Evolutionary conservation across 1,284 basidiomycete genomes (phyloP), one percentile per base, ranked within the genome.

Genomic region (Taiwanofungus camphoratus): DNA sequence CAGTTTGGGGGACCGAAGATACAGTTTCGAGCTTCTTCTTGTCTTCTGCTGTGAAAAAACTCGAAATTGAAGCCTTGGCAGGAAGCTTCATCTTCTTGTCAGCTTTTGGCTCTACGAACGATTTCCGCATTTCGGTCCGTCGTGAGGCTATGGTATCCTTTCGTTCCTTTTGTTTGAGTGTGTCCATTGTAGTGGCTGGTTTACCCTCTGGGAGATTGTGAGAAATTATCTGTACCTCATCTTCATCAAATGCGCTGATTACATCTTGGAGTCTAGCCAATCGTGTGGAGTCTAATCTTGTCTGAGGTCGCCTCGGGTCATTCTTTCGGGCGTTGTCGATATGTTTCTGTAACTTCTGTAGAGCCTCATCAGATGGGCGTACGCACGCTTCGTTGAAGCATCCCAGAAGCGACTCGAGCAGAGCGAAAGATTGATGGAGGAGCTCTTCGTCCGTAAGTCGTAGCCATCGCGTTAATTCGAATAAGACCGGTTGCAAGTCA

Each of bases 381-480:
- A 78, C 66, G 11, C 69, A 63, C 3, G 73, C 73, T 36, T 76
- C 72, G 36, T 70, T 69, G 62, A 90, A 87, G 48, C 82, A 77
- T 21, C 77, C 73, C 35, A 94, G 69, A 24, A 95, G 70, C 7
- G 82, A 79, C 56, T 87, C 83, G 35, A 95, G 66, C 6, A 96
- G 69, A 43, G 87, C 73, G 50, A 88, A 91, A 0, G 91, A 84
- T 55, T 95, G 92, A 61, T 93, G 85, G 1, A 95, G 67, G 6
- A 92, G 73, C 57, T 94, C 92, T 54, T 84, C 77, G 56, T 97
- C 91, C 16, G 92, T 96, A 31, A 97, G 70, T 18, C 93, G 81
- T 41, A 97, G 68, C 93, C 93, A 97, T 40, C 78, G 73, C 8
- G 83, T 73, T 42, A 95, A 70, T 56, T 92, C 87, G 2, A 74